Evolutionary conservation across 768 basidiomycete species (phyloP).

Genomic region (Suillus luteus): DNA sequence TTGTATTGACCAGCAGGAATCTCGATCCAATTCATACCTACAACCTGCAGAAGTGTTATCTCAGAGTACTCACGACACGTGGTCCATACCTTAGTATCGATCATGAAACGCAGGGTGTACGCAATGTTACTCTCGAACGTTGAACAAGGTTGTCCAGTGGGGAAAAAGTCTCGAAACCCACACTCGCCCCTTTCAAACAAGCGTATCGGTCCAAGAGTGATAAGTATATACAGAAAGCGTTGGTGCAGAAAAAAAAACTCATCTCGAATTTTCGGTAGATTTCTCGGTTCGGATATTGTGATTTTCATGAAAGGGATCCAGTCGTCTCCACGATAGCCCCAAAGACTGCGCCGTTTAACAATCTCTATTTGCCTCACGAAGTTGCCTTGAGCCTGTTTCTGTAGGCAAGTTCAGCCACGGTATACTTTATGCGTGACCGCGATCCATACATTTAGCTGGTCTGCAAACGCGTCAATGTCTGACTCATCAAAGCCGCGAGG

Average conservation of each 20-base stretch:
- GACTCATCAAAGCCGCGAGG: constrained; percentile 79
- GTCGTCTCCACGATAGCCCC: constrained; percentile 89
- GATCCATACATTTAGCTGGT: constrained; percentile 71
- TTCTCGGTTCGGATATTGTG: constrained; percentile 69
- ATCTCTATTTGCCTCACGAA: constrained; percentile 57
- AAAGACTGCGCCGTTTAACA: constrained; percentile 70
- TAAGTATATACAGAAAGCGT: constrained; percentile 18
- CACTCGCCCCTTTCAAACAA: constrained; percentile 77
- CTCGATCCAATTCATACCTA: constrained; percentile 99
- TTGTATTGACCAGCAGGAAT: constrained; percentile 81
- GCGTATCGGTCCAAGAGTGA: constrained; percentile 40
- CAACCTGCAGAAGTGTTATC: constrained; percentile 53
- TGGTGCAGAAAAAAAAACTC: constrained; percentile 43
- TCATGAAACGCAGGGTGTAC: constrained; percentile 94
- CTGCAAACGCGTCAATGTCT: constrained; percentile 65
- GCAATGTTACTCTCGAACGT: constrained; percentile 96
- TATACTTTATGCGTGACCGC: neutral
- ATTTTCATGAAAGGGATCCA: constrained; percentile 83
- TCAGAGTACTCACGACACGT: neutral
- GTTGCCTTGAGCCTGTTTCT: constrained; percentile 33
- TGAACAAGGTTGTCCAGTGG: constrained; percentile 45
- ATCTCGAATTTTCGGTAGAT: constrained; percentile 90
- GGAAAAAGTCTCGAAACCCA: constrained; percentile 61
- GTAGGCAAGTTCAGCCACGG: constrained; percentile 1
- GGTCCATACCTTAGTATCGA: constrained; percentile 81